Evolutionary conservation across 2,329 filamentous ascomycete genomes (phyloP).

Genomic region (Ophiostoma piceae): DNA sequence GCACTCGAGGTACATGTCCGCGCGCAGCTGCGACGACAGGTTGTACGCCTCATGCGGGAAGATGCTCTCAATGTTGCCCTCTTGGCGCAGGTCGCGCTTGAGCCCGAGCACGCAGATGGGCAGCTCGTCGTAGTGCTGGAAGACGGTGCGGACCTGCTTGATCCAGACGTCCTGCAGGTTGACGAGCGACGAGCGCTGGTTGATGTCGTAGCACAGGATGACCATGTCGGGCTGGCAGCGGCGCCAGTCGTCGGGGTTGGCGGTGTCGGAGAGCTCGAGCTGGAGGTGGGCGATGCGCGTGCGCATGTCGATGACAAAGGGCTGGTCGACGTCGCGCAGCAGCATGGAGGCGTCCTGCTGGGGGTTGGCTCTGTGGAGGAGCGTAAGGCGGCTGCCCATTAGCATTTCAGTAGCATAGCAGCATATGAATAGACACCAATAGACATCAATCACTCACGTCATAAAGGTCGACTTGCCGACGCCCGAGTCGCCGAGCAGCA

Average conservation of each 20-base stretch:
- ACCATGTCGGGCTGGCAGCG: constrained; percentile 54
- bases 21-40: constrained; percentile 53
- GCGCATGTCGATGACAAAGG: constrained; percentile 53
- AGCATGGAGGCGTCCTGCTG: constrained; percentile 32
- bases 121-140: constrained; percentile 44
- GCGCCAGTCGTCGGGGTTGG: constrained; percentile 54
- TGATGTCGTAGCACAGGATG: constrained; percentile 58
- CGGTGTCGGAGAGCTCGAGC: constrained; percentile 57
- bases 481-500: constrained; percentile 54
- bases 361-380: constrained; percentile 23
- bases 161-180: constrained; percentile 58
- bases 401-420: not conserved
- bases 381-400: not conserved
- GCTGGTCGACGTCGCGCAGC: constrained; percentile 55
- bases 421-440: not conserved
- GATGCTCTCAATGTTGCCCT: constrained; percentile 55
- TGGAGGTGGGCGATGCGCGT: constrained; percentile 45
- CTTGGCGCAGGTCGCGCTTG: constrained; percentile 56
- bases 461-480: constrained; percentile 59
- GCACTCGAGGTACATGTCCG: constrained; percentile 60
- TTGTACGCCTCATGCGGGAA: constrained; percentile 57
- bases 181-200: constrained; percentile 52
- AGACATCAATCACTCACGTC: constrained; percentile 44
- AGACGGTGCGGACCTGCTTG: constrained; percentile 48
- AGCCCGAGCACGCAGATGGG: constrained; percentile 55